Evolutionary conservation across 148 eudicot genomes (phyloP), one percentile per base, ranked within the genome.

Genomic region (Persicaria tinctoria): DNA sequence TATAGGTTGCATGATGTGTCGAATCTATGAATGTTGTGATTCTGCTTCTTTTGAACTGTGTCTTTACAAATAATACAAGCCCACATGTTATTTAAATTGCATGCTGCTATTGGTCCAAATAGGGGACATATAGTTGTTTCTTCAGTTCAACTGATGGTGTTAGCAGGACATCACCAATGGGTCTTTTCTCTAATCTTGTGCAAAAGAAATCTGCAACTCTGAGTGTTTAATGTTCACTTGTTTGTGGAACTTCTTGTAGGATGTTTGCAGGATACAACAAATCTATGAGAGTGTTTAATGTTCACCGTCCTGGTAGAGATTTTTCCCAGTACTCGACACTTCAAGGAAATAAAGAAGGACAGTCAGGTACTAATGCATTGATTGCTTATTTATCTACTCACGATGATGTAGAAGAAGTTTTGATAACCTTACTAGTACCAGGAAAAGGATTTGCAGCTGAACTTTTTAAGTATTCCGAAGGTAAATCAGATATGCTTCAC

Each of bases 221-320:
- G 44, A 14, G 9, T 79, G 47, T 27, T 57, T 79, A 27, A 51
- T 68, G 17, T 51, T 20, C 46, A 51, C 68, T n/a, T 18, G 1
- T 13, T 62, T 16, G n/a, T 54, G 47, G 49, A 73, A 59, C 41
- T 80, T 75, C 16, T 77, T 73, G 66, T 79, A 95, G 99, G 88
- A 83, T 95, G 81, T 89, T 89, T 87, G 99, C 94, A 72, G 99
- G 99, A 38, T 92, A 95, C 84, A 95, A 95, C 76, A 95, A 90
- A 82, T 78, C 87, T 68, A 63, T 95, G 69, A 83, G 97, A 79
- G 79, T 83, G 74, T 95, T 95, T 85, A 97, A 95, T 80, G 80
- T 92, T 55, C 97, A 95, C 83, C 96, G 99, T 55, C 99, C 99
- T 75, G 99, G 99, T 77, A 90, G 96, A 81, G 96, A 90, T 77